Evolutionary conservation across 2,329 filamentous ascomycete genomes (phyloP), one percentile per base, ranked within the genome.

Genomic region (Exophiala calicioides): DNA sequence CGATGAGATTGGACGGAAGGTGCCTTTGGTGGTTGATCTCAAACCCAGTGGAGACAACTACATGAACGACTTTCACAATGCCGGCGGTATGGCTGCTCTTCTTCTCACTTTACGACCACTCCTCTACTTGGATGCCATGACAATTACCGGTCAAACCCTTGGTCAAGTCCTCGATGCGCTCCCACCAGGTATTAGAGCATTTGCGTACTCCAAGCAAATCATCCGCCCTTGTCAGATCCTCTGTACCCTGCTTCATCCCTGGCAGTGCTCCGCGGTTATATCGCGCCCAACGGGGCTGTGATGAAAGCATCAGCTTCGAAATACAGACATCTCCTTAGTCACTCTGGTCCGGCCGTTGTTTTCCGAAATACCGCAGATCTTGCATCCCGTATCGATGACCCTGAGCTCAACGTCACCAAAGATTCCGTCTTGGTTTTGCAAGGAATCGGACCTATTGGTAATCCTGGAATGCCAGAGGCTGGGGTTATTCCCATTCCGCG

Each of bases 41-140:
- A 77, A 78, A 48, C 75, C 75, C 0, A 76, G 72, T 42, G 75
- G 75, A 2, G 72, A 75, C 48, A 76, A 75, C 47, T 77, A 76
- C 54, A 77, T 77, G 74, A 72, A 67, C n/a, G 75, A 78, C 53
- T 77, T 77, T 44, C 74, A 77, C 52, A 75, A 76, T 48, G 73
- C 73, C 0, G 75, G 75, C 1, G 75, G 75, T 3, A 76, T 77
- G 73, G 55, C 71, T 18, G 70, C 70, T 3, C 56, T 78, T 5
- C 52, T 77, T 16, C 71, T 75, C 43, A 68, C 66, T 0, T 60
- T 78, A 4, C 65, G 66, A 5, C 72, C 73, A 5, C 60, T 77
- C 3, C 62, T 78, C 7, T 65, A 73, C 48, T 64, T 75, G 5
- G 62, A 68, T 10, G 74, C 73, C 3, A 62, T 60, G 59, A 76